Evolutionary conservation across 495 filamentous ascomycete species (phyloP).

Genomic region (Recurvomyces mirabilis): DNA sequence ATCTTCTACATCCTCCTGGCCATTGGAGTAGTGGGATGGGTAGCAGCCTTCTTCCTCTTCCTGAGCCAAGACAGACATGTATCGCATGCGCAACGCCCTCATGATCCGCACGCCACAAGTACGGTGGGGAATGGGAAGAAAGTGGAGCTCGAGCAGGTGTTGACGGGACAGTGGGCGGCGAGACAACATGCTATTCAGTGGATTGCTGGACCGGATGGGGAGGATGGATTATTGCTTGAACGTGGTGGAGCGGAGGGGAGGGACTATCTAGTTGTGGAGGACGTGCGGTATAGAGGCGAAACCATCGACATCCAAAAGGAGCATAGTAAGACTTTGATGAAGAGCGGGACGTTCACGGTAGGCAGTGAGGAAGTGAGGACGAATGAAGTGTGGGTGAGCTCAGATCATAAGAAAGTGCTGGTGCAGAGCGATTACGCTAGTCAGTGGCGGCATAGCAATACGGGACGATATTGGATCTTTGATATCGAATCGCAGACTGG

Average conservation of each 20-base stretch:
- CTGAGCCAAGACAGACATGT: constrained; percentile 53
- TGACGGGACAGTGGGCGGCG: constrained; percentile 60
- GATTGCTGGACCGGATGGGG: constrained; percentile 74
- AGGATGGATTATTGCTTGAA: constrained; percentile 78
- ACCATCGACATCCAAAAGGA: constrained; percentile 25
- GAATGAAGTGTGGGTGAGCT: constrained; percentile 58
- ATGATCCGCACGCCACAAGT: constrained; percentile 57
- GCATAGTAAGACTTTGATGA: constrained; percentile 60
- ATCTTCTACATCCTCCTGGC: constrained; percentile 56
- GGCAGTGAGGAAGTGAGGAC: constrained; percentile 41
- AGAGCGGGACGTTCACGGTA: constrained; percentile 49
- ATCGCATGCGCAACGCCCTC: constrained; percentile 38
- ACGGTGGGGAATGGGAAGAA: constrained; percentile 59
- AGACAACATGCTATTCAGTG: constrained; percentile 65
- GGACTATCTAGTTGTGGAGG: constrained; percentile 76
- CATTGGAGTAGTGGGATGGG: constrained; percentile 66
- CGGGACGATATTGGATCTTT: constrained; percentile 82
- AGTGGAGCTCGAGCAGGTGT: constrained; percentile 70
- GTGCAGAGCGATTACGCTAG: constrained; percentile 55
- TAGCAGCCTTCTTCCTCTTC: constrained; percentile 65
- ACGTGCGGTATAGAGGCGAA: constrained; percentile 51
- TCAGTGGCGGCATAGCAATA: constrained; percentile 86
- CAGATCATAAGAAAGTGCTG: constrained; percentile 73
- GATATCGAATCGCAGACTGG: constrained; percentile 74
- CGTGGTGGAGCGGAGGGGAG: constrained; percentile 41